phyloP scores from a whole-genome alignment of 768 basidiomycete species.

The Heimioporus sp. region DNA sequence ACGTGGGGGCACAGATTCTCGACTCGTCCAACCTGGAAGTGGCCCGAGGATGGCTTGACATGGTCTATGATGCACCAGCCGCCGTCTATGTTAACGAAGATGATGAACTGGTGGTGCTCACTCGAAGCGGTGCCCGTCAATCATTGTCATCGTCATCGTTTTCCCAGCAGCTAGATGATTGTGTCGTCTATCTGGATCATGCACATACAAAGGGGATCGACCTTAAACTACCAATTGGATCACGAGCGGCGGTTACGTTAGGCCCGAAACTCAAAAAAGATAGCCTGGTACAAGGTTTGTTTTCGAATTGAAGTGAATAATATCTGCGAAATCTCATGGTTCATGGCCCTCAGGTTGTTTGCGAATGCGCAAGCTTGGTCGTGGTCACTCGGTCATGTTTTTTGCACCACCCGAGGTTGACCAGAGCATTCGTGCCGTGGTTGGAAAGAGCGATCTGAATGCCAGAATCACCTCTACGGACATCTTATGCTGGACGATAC shows the following conservation, averaged over 20 bases:
- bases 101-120: constrained; percentile 35
- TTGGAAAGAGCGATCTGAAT: constrained; percentile 9
- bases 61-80: constrained; percentile 29
- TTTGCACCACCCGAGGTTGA: constrained; percentile 42
- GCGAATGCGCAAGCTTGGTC: constrained; percentile 46
- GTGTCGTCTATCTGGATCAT: constrained; percentile 50
- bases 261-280: constrained; percentile 51
- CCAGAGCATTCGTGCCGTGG: constrained; percentile 28
- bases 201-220: constrained; percentile 38
- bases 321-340: background rate
- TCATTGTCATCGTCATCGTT: constrained; percentile 38
- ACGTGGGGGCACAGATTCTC: constrained; percentile 56
- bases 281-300: constrained; percentile 44
- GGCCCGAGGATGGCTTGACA: constrained; percentile 18
- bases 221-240: constrained; percentile 41
- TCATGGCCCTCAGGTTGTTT: constrained; percentile 39
- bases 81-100: constrained; percentile 39
- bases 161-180: constrained; percentile 39
- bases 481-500: constrained; percentile 43
- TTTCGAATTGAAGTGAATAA: background rate
- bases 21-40: constrained; percentile 42
- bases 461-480: constrained; percentile 16
- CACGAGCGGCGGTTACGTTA: constrained; percentile 46
- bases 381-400: constrained; percentile 43
- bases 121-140: constrained; percentile 34